Percentiles rank a stretch among this genome's conserved stretches.
Conservation (phyloP, 2,329 filamentous ascomycete species). For the Pestalotiopsis sp. region DNA sequence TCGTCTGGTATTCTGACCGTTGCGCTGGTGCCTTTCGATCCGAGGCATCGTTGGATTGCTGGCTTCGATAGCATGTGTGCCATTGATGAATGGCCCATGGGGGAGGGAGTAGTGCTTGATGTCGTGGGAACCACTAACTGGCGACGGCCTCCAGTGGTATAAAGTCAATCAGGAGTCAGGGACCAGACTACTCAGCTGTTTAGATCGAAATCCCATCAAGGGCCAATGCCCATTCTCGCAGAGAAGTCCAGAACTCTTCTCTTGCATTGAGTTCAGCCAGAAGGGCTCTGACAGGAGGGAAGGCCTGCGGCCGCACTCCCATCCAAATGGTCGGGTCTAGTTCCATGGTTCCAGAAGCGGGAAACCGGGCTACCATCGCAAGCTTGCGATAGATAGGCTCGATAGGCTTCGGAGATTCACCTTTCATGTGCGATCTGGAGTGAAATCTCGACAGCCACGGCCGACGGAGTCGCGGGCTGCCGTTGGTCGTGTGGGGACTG, state of each 20-base stretch:
- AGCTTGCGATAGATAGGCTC: background rate
- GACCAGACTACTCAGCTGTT: background rate
- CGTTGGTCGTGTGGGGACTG: background rate
- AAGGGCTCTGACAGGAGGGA: background rate
- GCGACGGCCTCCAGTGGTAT: background rate
- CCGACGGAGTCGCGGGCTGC: background rate
- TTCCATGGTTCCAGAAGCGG: background rate
- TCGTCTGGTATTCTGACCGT: too few species aligned
- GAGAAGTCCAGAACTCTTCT: background rate
- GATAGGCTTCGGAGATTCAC: background rate
- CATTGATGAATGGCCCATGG: background rate
- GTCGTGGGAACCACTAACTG: background rate
- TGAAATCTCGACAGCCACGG: background rate
- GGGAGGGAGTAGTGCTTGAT: background rate
- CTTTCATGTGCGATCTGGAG: background rate
- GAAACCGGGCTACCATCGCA: background rate
- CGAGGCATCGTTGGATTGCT: too few species aligned
- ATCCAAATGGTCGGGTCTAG: background rate
- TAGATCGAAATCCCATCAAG: background rate
- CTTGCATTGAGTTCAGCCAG: background rate
- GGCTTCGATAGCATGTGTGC: too few species aligned
- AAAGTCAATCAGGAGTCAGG: background rate
- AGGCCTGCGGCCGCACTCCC: background rate
- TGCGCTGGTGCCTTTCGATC: too few species aligned
- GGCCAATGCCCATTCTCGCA: background rate